Conservation (phyloP, 129 eudicot genomes). For the Lactuca sativa region DNA sequence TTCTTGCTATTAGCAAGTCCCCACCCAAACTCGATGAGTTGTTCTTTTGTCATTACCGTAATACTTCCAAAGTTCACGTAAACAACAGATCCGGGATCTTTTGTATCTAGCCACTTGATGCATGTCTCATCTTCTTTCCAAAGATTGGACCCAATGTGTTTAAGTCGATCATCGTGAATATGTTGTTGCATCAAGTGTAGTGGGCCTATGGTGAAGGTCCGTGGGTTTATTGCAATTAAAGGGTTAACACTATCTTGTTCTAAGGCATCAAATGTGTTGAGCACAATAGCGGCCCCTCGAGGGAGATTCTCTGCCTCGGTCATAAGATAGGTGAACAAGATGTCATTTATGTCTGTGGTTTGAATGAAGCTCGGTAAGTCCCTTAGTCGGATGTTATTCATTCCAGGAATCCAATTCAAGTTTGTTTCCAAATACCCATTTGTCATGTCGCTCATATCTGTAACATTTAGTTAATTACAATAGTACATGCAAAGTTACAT, state of each 20-base stretch:
- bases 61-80: constrained; percentile 74
- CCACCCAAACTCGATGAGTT: constrained; percentile 65
- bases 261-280: constrained; percentile 63
- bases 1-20: constrained; percentile 64
- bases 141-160: constrained; percentile 30
- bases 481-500: too few species aligned
- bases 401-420: constrained; percentile 54
- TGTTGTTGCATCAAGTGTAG: constrained; percentile 37
- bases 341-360: constrained; percentile 54
- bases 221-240: constrained; percentile 25
- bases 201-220: constrained; percentile 48
- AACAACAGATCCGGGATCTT: constrained; percentile 49
- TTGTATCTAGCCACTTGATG: constrained; percentile 55
- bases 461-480: not conserved
- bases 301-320: constrained; percentile 12
- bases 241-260: constrained; percentile 41
- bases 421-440: constrained; percentile 59
- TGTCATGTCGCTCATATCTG: constrained; percentile 47
- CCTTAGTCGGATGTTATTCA: constrained; percentile 43
- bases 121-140: constrained; percentile 66
- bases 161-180: constrained; percentile 25
- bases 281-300: constrained; percentile 36
- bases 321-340: constrained; percentile 41
- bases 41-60: constrained; percentile 45
- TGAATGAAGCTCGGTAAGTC: constrained; percentile 64